A percentile compares a stretch with the other conserved stretches of the same genome.
These are phyloP conservation scores for Emericellopsis atlantica DNA, from an alignment of 2,329 filamentous ascomycete genomes.

Conservation along the genomic window DNA sequence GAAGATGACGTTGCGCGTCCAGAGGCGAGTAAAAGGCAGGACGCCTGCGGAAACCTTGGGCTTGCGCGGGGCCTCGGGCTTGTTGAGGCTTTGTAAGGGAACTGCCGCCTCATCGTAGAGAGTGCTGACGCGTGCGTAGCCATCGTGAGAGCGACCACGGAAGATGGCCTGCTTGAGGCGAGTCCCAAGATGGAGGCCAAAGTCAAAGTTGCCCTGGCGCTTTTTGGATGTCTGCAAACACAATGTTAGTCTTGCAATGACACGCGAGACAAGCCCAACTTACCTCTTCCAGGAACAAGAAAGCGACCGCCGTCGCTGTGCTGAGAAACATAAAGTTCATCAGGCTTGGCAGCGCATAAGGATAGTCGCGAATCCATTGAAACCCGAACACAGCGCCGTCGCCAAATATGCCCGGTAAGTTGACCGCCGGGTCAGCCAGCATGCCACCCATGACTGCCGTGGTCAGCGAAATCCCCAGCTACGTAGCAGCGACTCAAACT, in stretches of 20 bases:
- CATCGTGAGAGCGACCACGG: conserved; percentile 12
- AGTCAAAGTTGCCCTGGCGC: conserved; percentile 30
- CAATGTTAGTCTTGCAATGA: too few species aligned
- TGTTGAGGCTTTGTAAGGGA: conserved; percentile 1
- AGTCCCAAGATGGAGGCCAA: conserved; percentile 23
- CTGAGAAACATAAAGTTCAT: conserved; percentile 50
- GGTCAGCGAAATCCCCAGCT: too few species aligned
- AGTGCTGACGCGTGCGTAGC: conserved; percentile 11
- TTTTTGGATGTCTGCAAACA: conserved; percentile 29
- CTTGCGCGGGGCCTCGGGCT: conserved; percentile 2
- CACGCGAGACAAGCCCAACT: conserved; percentile 1
- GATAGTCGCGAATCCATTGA: conserved; percentile 51
- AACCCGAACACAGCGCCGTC: conserved; percentile 45
- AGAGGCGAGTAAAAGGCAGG: conserved; percentile 27
- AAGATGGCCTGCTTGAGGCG: conserved; percentile 17
- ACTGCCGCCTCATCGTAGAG: conserved; percentile 1
- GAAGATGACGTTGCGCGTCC: conserved; percentile 34
- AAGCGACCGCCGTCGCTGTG: conserved; percentile 36
- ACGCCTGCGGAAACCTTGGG: conserved; percentile 5
- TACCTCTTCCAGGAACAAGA: conserved; percentile 57
- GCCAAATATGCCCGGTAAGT: conserved; percentile 51
- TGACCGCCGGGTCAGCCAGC: conserved; percentile 52
- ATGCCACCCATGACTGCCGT: conserved; percentile 47
- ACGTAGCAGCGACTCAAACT: conserved; percentile 3
- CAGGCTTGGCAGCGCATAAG: conserved; percentile 58